Evolutionary conservation across 73 alveolate species (phyloP), one percentile per base, ranked within the genome.

Genomic region (Paramecium sexaurelia): DNA sequence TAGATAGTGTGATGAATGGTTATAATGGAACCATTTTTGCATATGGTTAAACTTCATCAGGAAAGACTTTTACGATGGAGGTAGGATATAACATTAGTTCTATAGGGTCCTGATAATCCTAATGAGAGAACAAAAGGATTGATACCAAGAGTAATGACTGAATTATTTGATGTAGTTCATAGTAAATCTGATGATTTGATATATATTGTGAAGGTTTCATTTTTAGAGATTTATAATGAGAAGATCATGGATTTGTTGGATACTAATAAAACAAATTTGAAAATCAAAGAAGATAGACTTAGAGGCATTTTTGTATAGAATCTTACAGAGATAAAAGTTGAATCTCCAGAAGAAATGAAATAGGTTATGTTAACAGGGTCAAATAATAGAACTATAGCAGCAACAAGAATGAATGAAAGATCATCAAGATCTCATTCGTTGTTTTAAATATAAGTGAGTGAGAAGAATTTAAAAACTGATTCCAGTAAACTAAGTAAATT

Each of bases 61-160:
- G 99, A 45, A 98, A 98, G 85, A 97, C 99, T 20, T 95, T 92
- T 91, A 97, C 99, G 10, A 98, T 98, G 99, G 99, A 97, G 87
- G 99, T 97, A 83, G 55, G 61, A 73, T 57, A 35, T 4, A 83
- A 0, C 24, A 20, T 33, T n/a, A 41, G 71, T 69, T 51, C 37
- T 45, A 27, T 56, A 94, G 98, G 98, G 98, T 9, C 96, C 98
- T 29, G 97, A 95, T 87, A 78, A 92, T 61, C 91, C 92, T 24
- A 91, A 92, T 75, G 94, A 85, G 5, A 96, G 91, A 17, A 57
- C 91, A 1, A 95, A 92, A 75, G 99, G 99, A 29, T 87, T 97
- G 32, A 91, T 97, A 20, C 99, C 99, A 27, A 93, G 99, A 87
- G 96, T 97, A 96, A 93, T 96, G 91, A 95, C 84, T 35, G 91